phyloP scores from a whole-genome alignment of 2,329 filamentous ascomycete species.

The Fusarium dimerum region DNA sequence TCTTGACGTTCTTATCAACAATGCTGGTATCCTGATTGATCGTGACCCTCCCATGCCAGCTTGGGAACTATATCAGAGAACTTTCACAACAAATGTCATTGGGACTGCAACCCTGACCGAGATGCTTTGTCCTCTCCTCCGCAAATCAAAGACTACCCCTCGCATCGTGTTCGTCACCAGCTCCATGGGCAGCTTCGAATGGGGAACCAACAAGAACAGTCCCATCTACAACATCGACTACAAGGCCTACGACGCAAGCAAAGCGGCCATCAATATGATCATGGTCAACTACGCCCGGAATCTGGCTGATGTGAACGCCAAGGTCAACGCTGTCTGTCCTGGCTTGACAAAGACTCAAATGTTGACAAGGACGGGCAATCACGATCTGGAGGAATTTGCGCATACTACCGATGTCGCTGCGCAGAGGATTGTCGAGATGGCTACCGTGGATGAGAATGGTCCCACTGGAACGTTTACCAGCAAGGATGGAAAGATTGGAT shows the following conservation, averaged over 20 bases:
- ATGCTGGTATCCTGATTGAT: conserved; percentile 36
- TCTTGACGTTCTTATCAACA: conserved; percentile 40
- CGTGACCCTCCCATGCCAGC: conserved; percentile 8
- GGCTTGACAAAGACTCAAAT: conserved; percentile 39
- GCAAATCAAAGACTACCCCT: conserved; percentile 26
- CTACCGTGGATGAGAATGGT: conserved; percentile 30
- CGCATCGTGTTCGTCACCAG: conserved; percentile 42
- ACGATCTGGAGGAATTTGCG: conserved; percentile 10
- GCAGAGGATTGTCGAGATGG: conserved; percentile 32
- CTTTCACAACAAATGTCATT: conserved; percentile 41
- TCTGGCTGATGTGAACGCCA: conserved; percentile 32
- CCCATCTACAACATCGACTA: conserved; percentile 30
- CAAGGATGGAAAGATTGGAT: conserved; percentile 21
- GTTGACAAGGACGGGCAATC: conserved; percentile 35
- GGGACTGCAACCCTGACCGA: conserved; percentile 33
- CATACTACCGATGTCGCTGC: conserved; percentile 30
- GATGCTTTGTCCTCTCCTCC: conserved; percentile 31
- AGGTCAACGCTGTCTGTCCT: conserved; percentile 40
- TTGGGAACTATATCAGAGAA: conserved; percentile 38
- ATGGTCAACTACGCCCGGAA: conserved; percentile 34
- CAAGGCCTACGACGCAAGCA: conserved; percentile 41
- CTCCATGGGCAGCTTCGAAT: conserved; percentile 35
- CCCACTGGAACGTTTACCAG: conserved; percentile 32
- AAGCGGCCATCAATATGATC: conserved; percentile 46
- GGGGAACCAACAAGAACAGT: conserved; percentile 29